These are phyloP conservation scores for slime mould (Dictyostelium discoideum) DNA, from an alignment of 78 protist genomes.

Conservation along the genomic window dicty_2.7 NC_007088.5:6413501-6414000, in stretches of 20 bases:
- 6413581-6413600: not conserved
- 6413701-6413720: not conserved
- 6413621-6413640: not conserved
- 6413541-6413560: not conserved
- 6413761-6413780: slow-evolving; percentile 15
- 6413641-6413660: not conserved
- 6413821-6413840: slow-evolving; percentile 30
- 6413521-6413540: slow-evolving; percentile 10
- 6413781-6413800: not conserved
- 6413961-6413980: slow-evolving; percentile 16
- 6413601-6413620: not conserved
- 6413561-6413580: too few species aligned
- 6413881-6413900: slow-evolving; percentile 22
- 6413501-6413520: not conserved
- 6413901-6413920: slow-evolving; percentile 42
- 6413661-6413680: not conserved
- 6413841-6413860: slow-evolving; percentile 55
- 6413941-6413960: not conserved
- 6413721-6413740: slow-evolving; percentile 16
- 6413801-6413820: slow-evolving; percentile 28
- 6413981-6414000: slow-evolving; percentile 18
- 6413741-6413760: not conserved
- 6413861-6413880: slow-evolving; percentile 33
- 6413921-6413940: slow-evolving; percentile 59
- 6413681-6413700: not conserved